Evolutionary conservation across 148 eudicot species (phyloP), one percentile per base, ranked within the genome.

Genomic region (Fagopyrum homotropicum): DNA sequence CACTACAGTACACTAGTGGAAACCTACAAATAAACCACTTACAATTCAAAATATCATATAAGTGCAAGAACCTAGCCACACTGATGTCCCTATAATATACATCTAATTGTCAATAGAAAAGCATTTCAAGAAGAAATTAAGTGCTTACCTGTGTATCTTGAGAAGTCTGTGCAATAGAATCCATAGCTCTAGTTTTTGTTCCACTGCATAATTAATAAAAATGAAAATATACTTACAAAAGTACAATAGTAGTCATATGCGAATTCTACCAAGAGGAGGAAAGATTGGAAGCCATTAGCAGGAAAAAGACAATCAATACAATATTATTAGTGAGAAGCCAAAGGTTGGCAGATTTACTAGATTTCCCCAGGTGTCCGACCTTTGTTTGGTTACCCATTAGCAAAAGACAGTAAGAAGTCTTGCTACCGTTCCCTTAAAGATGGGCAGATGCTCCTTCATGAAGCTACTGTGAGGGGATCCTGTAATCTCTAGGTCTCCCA

Each of bases 101-200:
- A 8, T 59, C 6, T 66, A 66, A 35, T 40, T 43, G n/a, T 43
- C 45, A 66, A 66, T 66, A 12, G 14, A 60, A 66, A 40, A 66
- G 17, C 71, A 66, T 43, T 66, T 66, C 19, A 66, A 40, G 46
- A 43, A 40, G 46, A 15, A 12, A 12, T 6, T 4, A 14, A 40
- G 4, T 43, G 19, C 47, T 66, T 66, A 66, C 71, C 47, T 11
- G 47, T 8, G 71, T 35, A 66, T 66, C 71, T 14, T 66, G 71
- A 40, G 71, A 66, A 66, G 71, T 64, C 70, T 66, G 71, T 35
- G 47, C 71, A 14, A 43, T 66, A 14, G 71, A 66, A 66, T 66
- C 71, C 71, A 66, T 66, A 40, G n/a, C 35, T 66, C 71, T 66
- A 14, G 71, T 15, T 40, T 15, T 46, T 66, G 47, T 66, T 2